Evolutionary conservation across 1,284 basidiomycete species (phyloP), one percentile per base, ranked within the genome.

Genomic region (Ceratobasidium sp.): DNA sequence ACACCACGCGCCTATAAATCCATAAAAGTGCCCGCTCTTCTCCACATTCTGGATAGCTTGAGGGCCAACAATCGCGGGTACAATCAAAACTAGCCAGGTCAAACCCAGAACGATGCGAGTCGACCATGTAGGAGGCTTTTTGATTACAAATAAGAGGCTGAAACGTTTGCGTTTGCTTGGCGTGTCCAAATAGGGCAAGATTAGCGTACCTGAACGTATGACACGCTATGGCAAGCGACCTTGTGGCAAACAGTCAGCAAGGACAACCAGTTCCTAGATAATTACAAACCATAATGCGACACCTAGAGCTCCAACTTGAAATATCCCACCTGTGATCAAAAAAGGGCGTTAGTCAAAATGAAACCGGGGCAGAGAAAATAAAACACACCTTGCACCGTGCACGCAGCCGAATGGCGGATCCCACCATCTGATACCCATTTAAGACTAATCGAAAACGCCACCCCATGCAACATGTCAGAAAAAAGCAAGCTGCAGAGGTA

Each of bases 1-100:
- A 33, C 70, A 73, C 70, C 70, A 73, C 18, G 70, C 70, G 38
- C 70, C 70, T 23, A 57, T 50, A 50, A 73, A 23, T 8, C 70
- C 70, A 35, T 73, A 73, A 35, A 73, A 73, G 50, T 59, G 44
- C 14, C 70, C 70, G 27, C 23, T 46, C 7, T 10, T 27, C 7
- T 62, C 44, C n/a, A 73, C 38, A 18, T 73, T 33, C 44, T 73
- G 33, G 30, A 73, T 73, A 4, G 50, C 41, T 23, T 59, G 46
- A 8, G 70, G 70, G 8, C 70, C 70, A 10, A 41, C n/a, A 62
- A 38, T 16, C 6, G 70, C 57, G 35, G 62, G 70, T 27, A 73
- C 41, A 55, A 50, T 6, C 2, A 73, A 50, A 7, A 10, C 38
- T 10, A 10, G 10, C 38, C 38, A 41, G 38, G 6, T 10, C 38